These are phyloP conservation scores for Solanum peruvianum DNA, from an alignment of 257 asterid genomes.

Conservation along the genomic window DNA sequence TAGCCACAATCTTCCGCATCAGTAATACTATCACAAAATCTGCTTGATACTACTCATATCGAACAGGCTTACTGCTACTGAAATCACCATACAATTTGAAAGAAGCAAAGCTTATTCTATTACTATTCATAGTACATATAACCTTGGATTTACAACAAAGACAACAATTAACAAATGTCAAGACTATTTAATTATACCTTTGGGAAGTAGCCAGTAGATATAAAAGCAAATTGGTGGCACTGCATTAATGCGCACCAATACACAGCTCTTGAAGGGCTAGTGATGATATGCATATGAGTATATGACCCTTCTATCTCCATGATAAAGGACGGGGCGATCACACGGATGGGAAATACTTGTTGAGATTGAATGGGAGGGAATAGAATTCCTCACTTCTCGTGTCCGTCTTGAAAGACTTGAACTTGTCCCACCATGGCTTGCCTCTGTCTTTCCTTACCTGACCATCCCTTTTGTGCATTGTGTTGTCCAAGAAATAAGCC, in stretches of 20 bases:
- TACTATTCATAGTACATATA: neutral
- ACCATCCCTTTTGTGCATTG: slow-evolving; percentile 58
- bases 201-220: neutral
- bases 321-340: slow-evolving; percentile 3
- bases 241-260: neutral
- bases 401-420: slow-evolving; percentile 56
- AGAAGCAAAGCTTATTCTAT: neutral
- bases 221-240: neutral
- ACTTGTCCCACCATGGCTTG: slow-evolving; percentile 97
- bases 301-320: neutral
- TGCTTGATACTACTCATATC: neutral
- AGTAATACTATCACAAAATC: neutral
- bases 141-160: neutral
- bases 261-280: neutral
- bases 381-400: slow-evolving; percentile 87
- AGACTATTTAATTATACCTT: neutral
- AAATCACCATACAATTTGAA: neutral
- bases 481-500: slow-evolving; percentile 81
- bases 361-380: slow-evolving; percentile 83
- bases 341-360: slow-evolving; percentile 90
- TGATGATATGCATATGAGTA: neutral
- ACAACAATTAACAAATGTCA: neutral
- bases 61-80: neutral
- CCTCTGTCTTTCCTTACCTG: slow-evolving; percentile 75
- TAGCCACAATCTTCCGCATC: neutral